phyloP scores from a whole-genome alignment of 2,329 filamentous ascomycete species.

The Pestalotiopsis sp. region DNA sequence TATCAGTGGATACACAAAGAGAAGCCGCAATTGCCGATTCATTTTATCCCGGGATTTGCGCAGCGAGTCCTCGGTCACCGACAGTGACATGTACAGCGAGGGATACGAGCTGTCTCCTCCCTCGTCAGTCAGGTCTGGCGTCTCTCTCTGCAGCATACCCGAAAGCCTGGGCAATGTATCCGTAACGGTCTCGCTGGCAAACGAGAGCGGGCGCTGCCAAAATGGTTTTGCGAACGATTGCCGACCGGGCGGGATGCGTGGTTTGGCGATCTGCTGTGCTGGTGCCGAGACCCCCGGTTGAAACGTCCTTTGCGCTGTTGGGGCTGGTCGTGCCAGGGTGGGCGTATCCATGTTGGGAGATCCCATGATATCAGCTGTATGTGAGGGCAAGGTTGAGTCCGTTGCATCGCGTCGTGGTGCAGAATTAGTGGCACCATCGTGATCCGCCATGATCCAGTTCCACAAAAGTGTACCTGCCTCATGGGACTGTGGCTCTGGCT shows the following conservation, averaged over 20 bases:
- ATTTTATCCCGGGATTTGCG: constrained; percentile 54
- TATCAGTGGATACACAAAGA: constrained; percentile 76
- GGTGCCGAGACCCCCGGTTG: background rate
- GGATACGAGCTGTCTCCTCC: background rate
- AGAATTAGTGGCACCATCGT: constrained; percentile 12
- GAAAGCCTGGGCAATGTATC: background rate
- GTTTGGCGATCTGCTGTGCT: background rate
- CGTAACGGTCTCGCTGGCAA: background rate
- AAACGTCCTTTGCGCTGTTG: background rate
- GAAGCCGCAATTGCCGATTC: constrained; percentile 66
- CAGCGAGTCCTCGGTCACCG: constrained; percentile 33
- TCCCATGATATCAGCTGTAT: constrained; percentile 11
- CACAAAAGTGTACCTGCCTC: constrained; percentile 21
- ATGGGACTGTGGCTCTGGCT: constrained; percentile 10
- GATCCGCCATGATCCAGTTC: constrained; percentile 25
- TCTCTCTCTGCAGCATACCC: background rate
- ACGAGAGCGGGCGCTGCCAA: background rate
- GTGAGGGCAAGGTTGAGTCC: background rate
- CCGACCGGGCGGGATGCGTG: background rate
- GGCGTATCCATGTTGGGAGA: constrained; percentile 2
- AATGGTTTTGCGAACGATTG: background rate
- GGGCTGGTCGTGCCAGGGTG: background rate
- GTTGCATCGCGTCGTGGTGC: constrained; percentile 1
- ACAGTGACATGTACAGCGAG: constrained; percentile 21
- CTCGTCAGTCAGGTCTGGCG: background rate